Conservation (phyloP, 805 yeast species). For the Diddensiella transvaalensis region DNA sequence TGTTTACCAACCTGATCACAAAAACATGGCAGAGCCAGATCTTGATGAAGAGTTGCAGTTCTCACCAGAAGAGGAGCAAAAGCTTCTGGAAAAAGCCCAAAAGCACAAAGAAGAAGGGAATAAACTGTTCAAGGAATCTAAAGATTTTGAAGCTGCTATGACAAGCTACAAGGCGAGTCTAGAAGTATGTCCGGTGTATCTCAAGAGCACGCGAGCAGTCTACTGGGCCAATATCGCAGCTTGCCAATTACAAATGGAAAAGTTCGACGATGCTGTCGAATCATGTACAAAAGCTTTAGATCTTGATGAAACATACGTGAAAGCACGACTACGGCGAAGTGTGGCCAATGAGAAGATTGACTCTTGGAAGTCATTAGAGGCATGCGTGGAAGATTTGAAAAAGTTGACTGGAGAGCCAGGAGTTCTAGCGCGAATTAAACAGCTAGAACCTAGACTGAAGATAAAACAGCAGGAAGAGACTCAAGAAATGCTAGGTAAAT, state of each 20-base stretch:
- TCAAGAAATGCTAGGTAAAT: conserved; percentile 30
- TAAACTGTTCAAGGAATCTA: conserved; percentile 18
- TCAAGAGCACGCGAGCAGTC: conserved; percentile 14
- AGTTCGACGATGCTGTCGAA: conserved; percentile 45
- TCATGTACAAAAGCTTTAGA: conserved; percentile 64
- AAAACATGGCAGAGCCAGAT: too few species aligned
- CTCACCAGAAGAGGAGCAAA: conserved; percentile 14
- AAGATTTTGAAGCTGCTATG: conserved; percentile 15
- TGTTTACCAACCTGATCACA: too few species aligned
- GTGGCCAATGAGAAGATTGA: conserved; percentile 46
- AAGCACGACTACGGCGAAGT: conserved; percentile 76
- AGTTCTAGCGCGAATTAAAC: conserved; percentile 3
- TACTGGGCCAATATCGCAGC: conserved; percentile 28
- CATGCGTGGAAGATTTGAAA: conserved; percentile 26
- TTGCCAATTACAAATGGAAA: conserved; percentile 23
- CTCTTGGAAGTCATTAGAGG: conserved; percentile 29
- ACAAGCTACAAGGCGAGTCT: conserved; percentile 18
- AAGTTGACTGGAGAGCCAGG: conserved; percentile 6
- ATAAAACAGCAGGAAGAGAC: conserved; percentile 29
- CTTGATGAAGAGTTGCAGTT: neutral
- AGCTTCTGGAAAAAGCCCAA: conserved; percentile 28
- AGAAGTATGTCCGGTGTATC: conserved; percentile 18
- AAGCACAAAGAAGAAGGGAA: conserved; percentile 41
- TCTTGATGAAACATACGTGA: conserved; percentile 56
- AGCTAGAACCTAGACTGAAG: conserved; percentile 21